phyloP scores from a whole-genome alignment of 116 monocot genomes.

The Papilionanthe hybrid region DNA sequence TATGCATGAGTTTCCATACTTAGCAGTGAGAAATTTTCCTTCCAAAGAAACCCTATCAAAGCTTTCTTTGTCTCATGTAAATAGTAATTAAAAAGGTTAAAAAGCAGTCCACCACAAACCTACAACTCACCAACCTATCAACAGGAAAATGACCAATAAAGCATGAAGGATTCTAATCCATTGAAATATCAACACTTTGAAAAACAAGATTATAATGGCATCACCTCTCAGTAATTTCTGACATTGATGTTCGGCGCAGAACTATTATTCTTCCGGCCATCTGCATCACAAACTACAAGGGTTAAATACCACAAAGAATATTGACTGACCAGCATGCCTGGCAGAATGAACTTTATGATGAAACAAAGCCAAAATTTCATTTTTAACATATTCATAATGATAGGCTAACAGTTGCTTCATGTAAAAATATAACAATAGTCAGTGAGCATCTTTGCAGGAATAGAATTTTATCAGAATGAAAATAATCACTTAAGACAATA shows the following conservation, averaged over 20 bases:
- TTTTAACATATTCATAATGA: not conserved
- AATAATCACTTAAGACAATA: not conserved
- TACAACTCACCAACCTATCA: not conserved
- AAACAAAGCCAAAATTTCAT: not conserved
- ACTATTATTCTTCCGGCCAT: conserved; percentile 91
- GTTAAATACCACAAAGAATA: not conserved
- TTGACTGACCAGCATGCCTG: conserved; percentile 1
- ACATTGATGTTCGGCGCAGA: conserved; percentile 53
- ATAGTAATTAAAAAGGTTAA: not conserved
- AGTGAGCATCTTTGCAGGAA: not conserved
- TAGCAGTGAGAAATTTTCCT: too few species aligned
- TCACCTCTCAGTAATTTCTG: conserved; percentile 82
- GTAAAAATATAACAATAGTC: not conserved
- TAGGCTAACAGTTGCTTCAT: not conserved
- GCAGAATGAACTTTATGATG: not conserved
- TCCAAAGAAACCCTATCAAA: too few species aligned
- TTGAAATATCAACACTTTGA: not conserved
- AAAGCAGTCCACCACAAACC: not conserved
- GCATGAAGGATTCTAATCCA: not conserved
- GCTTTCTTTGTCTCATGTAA: not conserved
- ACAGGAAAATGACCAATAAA: not conserved
- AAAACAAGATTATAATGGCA: not conserved
- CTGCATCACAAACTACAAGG: conserved; percentile 40
- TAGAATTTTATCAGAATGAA: not conserved
- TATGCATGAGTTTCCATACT: too few species aligned